Percentiles rank a stretch among this genome's conserved stretches.
These are phyloP conservation scores for Zhuliangozyma blackwelliae DNA, from an alignment of 1,139 yeast species.

Conservation along the genomic window DNA sequence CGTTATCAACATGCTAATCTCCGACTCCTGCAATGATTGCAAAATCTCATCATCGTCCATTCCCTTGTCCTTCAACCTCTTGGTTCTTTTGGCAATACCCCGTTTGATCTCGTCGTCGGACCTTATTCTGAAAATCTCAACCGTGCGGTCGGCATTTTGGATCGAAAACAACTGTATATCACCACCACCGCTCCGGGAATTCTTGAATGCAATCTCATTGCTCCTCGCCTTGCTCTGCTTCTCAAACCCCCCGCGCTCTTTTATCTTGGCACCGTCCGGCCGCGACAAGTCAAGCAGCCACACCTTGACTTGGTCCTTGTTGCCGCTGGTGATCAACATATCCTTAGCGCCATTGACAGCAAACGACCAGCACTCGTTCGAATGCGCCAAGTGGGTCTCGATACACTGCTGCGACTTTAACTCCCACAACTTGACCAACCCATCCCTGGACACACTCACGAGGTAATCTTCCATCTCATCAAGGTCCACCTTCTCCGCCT, in stretches of 20 bases:
- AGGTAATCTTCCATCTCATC: slow-evolving; percentile 68
- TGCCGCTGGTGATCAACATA: slow-evolving; percentile 66
- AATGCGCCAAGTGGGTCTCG: slow-evolving; percentile 92
- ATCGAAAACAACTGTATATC: slow-evolving; percentile 52
- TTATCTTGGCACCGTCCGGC: slow-evolving; percentile 51
- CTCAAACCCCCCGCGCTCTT: slow-evolving; percentile 63
- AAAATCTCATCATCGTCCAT: slow-evolving; percentile 58
- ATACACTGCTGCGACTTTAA: slow-evolving; percentile 82
- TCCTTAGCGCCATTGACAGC: slow-evolving; percentile 40
- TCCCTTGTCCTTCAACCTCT: slow-evolving; percentile 70
- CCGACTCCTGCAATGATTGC: slow-evolving; percentile 49
- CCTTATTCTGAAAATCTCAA: slow-evolving; percentile 80
- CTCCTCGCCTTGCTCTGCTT: slow-evolving; percentile 81
- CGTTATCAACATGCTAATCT: slow-evolving; percentile 55
- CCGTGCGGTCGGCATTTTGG: slow-evolving; percentile 74
- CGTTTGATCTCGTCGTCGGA: slow-evolving; percentile 73
- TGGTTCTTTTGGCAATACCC: slow-evolving; percentile 74
- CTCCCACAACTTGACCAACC: slow-evolving; percentile 91
- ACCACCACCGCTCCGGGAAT: slow-evolving; percentile 13
- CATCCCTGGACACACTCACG: slow-evolving; percentile 80
- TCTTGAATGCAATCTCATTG: slow-evolving; percentile 52
- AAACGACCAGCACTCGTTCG: slow-evolving; percentile 89
- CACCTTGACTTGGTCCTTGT: slow-evolving; percentile 75
- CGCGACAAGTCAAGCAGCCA: slow-evolving; percentile 64
- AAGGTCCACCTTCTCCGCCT: slow-evolving; percentile 26